A percentile compares a stretch with the other conserved stretches of the same genome.
These are phyloP conservation scores for Candida vartiovaarae DNA, from an alignment of 805 yeast species.

Conservation along the genomic window DNA sequence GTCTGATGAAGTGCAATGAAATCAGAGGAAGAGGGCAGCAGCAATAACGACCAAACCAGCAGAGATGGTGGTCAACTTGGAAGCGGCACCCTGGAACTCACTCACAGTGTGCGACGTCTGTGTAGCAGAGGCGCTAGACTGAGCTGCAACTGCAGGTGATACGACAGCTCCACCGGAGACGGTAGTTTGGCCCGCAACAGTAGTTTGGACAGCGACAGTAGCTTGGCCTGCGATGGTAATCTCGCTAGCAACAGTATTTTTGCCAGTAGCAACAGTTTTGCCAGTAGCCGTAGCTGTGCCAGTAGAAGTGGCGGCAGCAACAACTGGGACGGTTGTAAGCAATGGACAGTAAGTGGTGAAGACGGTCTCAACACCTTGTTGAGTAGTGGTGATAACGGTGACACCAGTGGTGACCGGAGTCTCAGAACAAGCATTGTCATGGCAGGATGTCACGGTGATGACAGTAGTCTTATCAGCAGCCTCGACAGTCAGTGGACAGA, in stretches of 20 bases:
- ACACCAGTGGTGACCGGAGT: slow-evolving; percentile 12
- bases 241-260: too few relatives aligned
- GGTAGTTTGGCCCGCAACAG: background rate
- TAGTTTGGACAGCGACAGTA: too few relatives aligned
- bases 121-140: slow-evolving; percentile 2
- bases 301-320: slow-evolving; percentile 6
- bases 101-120: slow-evolving; percentile 4
- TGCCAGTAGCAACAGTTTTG: background rate
- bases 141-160: slow-evolving; percentile 2
- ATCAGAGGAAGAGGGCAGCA: slow-evolving; percentile 60
- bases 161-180: background rate
- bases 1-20: slow-evolving; percentile 31
- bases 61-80: slow-evolving; percentile 88
- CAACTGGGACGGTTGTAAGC: background rate
- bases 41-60: slow-evolving; percentile 68
- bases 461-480: slow-evolving; percentile 2
- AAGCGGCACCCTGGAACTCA: slow-evolving; percentile 41
- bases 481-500: background rate
- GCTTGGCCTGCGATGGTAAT: too few relatives aligned
- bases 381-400: slow-evolving; percentile 7
- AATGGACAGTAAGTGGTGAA: slow-evolving; percentile 27
- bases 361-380: slow-evolving; percentile 9
- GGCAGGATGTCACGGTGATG: slow-evolving; percentile 7
- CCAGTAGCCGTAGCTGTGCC: slow-evolving; percentile 4
- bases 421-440: slow-evolving; percentile 7